Evolutionary conservation across 169 alveolate genomes (phyloP), one percentile per base, ranked within the genome.

Genomic region (Plasmodium relictum): DNA sequence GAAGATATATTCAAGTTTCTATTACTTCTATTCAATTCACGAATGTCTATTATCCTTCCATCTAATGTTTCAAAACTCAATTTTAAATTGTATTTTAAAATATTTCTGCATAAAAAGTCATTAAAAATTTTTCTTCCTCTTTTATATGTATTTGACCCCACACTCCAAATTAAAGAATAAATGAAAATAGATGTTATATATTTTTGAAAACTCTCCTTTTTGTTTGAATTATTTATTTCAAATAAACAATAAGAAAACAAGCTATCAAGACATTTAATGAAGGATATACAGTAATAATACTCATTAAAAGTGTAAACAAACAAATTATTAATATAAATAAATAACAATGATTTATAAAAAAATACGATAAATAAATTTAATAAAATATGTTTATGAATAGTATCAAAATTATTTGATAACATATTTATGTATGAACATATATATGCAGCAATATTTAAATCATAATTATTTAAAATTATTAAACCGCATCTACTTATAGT

Each of bases 401-500:
- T n/a, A 83, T 83, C 91, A 59, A 68, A 83, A 62, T 83, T 83
- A 50, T 69, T 83, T 22, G 91, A 44, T 31, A 83, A 45, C 9
- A 59, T 54, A 59, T 83, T 83, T 9, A 83, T 71, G 20, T 83
- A 83, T 24, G 91, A 83, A 58, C 91, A 83, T 59, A 83, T 83
- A 41, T 83, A 83, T 1, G 91, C 48, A 9, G 91, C 91, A 39
- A 58, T 72, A 44, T 97, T 92, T 9, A 97, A 97, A 42, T 96
- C 97, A 45, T 97, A 99, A 48, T 96, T 97, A 68, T 97, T 95
- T 91, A 98, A 98, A 98, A 99, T 97, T 9, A 99, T 99, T 98
- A 99, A 97, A 66, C 99, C 99, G 73, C 99, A 98, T 44, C 99
- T 93, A 39, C 99, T 96, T 26, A 98, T 99, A 0, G 99, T 99